phyloP scores from a whole-genome alignment of 2,329 filamentous ascomycete species.

The Diaporthe capsici region DNA sequence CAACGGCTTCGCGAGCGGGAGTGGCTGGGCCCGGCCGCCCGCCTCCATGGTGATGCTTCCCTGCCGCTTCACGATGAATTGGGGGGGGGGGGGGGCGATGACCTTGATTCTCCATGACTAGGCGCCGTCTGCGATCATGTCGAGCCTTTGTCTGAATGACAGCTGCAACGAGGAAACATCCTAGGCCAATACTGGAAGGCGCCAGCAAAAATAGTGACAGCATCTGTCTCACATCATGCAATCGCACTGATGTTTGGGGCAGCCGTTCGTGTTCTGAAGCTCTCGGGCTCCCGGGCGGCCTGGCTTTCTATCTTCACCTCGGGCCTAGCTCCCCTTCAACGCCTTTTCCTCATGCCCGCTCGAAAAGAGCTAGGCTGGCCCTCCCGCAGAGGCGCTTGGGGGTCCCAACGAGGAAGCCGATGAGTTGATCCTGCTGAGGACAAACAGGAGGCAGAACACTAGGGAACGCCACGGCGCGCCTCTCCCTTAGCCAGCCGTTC shows the following conservation, averaged over 20 bases:
- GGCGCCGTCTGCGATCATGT: background rate
- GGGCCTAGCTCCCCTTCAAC: conserved; percentile 28
- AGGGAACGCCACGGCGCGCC: conserved; percentile 28
- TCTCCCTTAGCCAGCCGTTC: conserved; percentile 27
- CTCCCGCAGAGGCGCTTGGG: conserved; percentile 19
- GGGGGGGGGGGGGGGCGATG: background rate
- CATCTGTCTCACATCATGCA: conserved; percentile 35
- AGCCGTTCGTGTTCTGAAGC: conserved; percentile 27
- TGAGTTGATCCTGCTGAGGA: conserved; percentile 31
- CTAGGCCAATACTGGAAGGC: conserved; percentile 27
- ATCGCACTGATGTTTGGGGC: conserved; percentile 26
- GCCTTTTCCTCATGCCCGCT: conserved; percentile 9
- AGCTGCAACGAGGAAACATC: conserved; percentile 35
- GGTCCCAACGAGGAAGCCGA: conserved; percentile 21
- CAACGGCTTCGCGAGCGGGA: conserved; percentile 24
- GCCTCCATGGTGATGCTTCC: background rate
- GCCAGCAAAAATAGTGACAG: conserved; percentile 31
- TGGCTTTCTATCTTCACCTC: background rate
- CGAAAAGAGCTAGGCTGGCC: conserved; percentile 16
- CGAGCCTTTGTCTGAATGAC: conserved; percentile 4
- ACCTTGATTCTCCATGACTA: background rate
- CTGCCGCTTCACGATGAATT: conserved; percentile 20
- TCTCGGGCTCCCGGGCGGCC: conserved; percentile 10
- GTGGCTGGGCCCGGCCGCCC: conserved; percentile 31
- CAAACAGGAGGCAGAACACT: conserved; percentile 24